Evolutionary conservation across 371 early-diverging fungal species (phyloP).

Genomic region (Circinella umbellata): DNA sequence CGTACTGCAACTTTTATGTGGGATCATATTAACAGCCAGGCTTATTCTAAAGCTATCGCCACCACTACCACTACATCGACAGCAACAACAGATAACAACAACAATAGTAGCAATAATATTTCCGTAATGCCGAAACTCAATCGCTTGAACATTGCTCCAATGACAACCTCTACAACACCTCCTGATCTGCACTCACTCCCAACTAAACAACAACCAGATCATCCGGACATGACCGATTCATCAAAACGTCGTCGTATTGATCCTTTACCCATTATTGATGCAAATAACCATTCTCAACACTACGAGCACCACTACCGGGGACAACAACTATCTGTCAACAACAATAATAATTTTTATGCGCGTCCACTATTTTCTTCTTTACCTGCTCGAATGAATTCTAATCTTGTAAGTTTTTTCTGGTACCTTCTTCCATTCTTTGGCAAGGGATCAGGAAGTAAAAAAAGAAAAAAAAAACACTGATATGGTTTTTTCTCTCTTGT

Average conservation of each 20-base stretch:
- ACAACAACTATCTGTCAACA: not conserved
- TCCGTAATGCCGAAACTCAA: not conserved
- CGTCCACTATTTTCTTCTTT: slow-evolving; percentile 14
- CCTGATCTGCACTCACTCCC: not conserved
- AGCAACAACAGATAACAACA: not conserved
- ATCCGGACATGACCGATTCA: slow-evolving; percentile 1
- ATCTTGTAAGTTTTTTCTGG: not conserved
- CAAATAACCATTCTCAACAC: too few species aligned
- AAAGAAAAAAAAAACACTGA: not conserved
- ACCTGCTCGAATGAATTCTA: slow-evolving; percentile 11
- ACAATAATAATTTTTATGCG: not conserved
- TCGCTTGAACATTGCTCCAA: not conserved
- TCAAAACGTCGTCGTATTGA: slow-evolving; percentile 13
- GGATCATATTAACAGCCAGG: too few species aligned
- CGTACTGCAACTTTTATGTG: too few species aligned
- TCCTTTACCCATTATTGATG: not conserved
- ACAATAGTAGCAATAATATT: not conserved
- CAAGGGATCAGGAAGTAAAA: not conserved
- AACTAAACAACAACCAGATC: not conserved
- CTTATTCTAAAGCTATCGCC: not conserved
- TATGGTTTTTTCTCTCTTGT: not conserved
- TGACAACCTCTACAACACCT: not conserved
- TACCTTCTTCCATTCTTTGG: not conserved
- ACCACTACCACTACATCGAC: not conserved
- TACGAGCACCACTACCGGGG: too few species aligned